Conservation (phyloP, 2,329 filamentous ascomycete genomes). For the Sporothrix brunneoviolacea region DNA sequence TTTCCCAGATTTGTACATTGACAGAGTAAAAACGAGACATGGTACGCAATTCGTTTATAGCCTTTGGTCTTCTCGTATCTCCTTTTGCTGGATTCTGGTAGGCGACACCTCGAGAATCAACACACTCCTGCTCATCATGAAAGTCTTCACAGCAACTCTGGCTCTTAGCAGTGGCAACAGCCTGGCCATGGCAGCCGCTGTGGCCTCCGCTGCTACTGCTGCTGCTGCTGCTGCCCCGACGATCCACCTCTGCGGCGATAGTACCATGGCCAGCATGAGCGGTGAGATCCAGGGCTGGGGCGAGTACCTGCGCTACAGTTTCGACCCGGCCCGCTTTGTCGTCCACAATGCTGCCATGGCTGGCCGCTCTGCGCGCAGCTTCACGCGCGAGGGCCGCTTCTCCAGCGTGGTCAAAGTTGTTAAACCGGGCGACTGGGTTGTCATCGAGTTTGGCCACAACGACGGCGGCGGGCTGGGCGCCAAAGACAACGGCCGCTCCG, state of each 20-base stretch:
- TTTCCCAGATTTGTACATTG: neutral
- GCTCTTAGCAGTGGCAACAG: neutral
- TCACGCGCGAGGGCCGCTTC: conserved; percentile 60
- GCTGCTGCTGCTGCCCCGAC: too few relatives aligned
- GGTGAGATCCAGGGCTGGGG: conserved; percentile 43
- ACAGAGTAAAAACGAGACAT: neutral
- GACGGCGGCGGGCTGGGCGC: conserved; percentile 51
- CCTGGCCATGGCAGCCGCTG: conserved; percentile 2
- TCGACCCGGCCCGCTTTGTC: conserved; percentile 35
- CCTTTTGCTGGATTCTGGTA: too few relatives aligned
- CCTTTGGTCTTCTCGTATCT: too few relatives aligned
- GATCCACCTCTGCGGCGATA: conserved; percentile 49
- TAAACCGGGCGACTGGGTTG: conserved; percentile 51
- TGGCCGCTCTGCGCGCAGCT: conserved; percentile 61
- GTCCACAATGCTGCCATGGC: conserved; percentile 62
- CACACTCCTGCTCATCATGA: too few relatives aligned
- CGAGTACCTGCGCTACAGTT: conserved; percentile 43
- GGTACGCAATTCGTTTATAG: too few relatives aligned
- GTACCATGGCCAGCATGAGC: conserved; percentile 44
- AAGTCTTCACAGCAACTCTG: neutral
- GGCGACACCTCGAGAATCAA: too few relatives aligned
- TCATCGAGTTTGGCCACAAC: conserved; percentile 68
- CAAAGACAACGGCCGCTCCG: conserved; percentile 53
- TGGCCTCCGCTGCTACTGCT: neutral
- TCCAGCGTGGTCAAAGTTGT: conserved; percentile 43